phyloP scores from a whole-genome alignment of 257 asterid genomes.

The Solanum sitiens region DNA sequence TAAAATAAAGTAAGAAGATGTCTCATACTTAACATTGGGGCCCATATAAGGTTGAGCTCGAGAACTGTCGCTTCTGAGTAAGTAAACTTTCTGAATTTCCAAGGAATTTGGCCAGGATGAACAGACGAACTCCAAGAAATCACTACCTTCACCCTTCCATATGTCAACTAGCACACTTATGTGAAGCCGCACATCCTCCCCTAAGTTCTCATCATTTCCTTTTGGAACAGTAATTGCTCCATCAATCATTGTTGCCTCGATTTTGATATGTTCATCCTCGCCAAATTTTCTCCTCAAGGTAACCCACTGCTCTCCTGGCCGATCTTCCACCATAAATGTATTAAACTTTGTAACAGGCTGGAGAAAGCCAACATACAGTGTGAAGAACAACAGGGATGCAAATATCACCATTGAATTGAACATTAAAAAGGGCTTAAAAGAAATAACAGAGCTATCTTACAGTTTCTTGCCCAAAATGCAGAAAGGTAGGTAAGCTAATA shows the following conservation, averaged over 20 bases:
- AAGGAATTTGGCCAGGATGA: constrained; percentile 49
- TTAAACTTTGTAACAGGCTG: constrained; percentile 28
- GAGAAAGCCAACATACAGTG: neutral
- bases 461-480: neutral
- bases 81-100: constrained; percentile 46
- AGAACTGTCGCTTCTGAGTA: constrained; percentile 11
- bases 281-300: constrained; percentile 23
- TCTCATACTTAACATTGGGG: constrained; percentile 39
- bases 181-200: constrained; percentile 28
- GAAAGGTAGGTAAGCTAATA: neutral
- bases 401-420: neutral
- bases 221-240: constrained; percentile 14
- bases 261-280: constrained; percentile 32
- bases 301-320: constrained; percentile 45
- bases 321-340: constrained; percentile 34
- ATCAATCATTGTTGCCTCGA: constrained; percentile 59
- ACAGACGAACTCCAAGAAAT: constrained; percentile 40
- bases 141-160: constrained; percentile 32
- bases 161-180: constrained; percentile 44
- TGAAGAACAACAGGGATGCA: neutral
- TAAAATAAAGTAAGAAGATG: neutral
- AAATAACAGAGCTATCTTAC: neutral
- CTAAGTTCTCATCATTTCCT: constrained; percentile 15
- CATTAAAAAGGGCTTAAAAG: neutral
- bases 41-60: constrained; percentile 44